Evolutionary conservation across 2,329 filamentous ascomycete species (phyloP), one percentile per base, ranked within the genome.

Genomic region (Metarhizium album): DNA sequence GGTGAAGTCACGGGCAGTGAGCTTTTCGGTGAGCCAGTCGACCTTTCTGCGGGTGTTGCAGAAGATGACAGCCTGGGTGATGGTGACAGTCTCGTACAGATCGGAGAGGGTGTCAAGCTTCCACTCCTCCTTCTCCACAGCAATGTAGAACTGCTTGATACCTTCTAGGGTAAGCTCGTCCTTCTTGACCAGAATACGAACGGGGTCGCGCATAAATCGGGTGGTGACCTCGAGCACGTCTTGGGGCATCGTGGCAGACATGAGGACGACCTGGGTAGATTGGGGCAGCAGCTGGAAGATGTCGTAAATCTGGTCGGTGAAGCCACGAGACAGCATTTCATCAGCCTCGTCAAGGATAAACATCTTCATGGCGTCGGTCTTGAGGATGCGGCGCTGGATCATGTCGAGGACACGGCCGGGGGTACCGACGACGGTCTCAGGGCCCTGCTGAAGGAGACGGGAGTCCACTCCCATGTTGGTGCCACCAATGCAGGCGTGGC

Each of bases 91-190:
- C 79, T 98, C 93, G 80, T 98, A 98, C 62, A 98, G 76, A 75
- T 98, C 93, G 65, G 88, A 97, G 57, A 98, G 88, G 55, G 93
- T 98, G 74, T 98, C 93, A 60, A 98, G 85, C 79, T 98, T 98
- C 93, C 93, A 98, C 69, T 98, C 93, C 73, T 98, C 93, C 82
- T 98, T 97, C 81, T 98, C 93, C 54, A 98, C 93, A 54, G 93
- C 93, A 74, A 98, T 97, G 79, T 96, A 98, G 79, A 96, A 98
- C 74, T 98, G 93, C 83, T 98, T 98, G 70, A 98, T 95, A 88
- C 93, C 93, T 78, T 98, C 93, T 54, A 98, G 89, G 67, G 93
- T 98, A 73, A 98, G 85, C 73, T 98, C 93, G 68, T 94, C 91
- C 83, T 95, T 95, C 87, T 98, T 98, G 75, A 98, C 93, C 63